Evolutionary conservation across 1,139 yeast genomes (phyloP).

Genomic region (Sugiyamaella japonica): DNA sequence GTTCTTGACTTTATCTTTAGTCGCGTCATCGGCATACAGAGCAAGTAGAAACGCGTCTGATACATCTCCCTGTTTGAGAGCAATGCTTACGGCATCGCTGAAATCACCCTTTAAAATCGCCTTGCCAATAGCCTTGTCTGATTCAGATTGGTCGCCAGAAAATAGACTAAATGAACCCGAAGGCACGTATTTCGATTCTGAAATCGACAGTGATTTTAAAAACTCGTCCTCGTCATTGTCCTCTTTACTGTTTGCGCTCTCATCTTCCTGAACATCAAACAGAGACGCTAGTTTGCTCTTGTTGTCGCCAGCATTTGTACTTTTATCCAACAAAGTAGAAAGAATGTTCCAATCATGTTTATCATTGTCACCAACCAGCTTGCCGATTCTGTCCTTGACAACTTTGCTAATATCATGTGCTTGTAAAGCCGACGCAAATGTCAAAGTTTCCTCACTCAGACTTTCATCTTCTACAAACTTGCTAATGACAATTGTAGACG

Average conservation of each 20-base stretch:
- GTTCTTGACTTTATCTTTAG: slow-evolving; percentile 66
- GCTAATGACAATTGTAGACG: slow-evolving; percentile 49
- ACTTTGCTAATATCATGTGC: slow-evolving; percentile 34
- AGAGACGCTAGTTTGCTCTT: slow-evolving; percentile 17
- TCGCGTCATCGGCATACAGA: slow-evolving; percentile 57
- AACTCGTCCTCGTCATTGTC: slow-evolving; percentile 41
- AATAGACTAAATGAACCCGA: slow-evolving; percentile 48
- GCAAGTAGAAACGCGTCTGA: slow-evolving; percentile 84
- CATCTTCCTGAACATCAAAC: slow-evolving; percentile 8
- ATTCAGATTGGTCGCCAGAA: slow-evolving; percentile 43
- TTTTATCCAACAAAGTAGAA: slow-evolving; percentile 45
- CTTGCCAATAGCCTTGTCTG: slow-evolving; percentile 52
- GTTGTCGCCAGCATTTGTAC: slow-evolving; percentile 32
- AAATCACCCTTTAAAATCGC: slow-evolving; percentile 64
- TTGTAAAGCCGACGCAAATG: slow-evolving; percentile 60
- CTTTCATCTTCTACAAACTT: slow-evolving; percentile 49
- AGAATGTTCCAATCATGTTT: slow-evolving; percentile 78
- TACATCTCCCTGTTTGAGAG: slow-evolving; percentile 63
- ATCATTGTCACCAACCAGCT: slow-evolving; percentile 46
- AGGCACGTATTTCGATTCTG: slow-evolving; percentile 39
- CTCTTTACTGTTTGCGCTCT: slow-evolving; percentile 27
- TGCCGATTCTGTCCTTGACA: slow-evolving; percentile 22
- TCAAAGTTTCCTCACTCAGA: slow-evolving; percentile 42
- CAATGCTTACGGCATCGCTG: slow-evolving; percentile 65
- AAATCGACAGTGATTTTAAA: slow-evolving; percentile 30